Evolutionary conservation across 116 monocot species (phyloP).

Genomic region (Cymodocea nodosa): DNA sequence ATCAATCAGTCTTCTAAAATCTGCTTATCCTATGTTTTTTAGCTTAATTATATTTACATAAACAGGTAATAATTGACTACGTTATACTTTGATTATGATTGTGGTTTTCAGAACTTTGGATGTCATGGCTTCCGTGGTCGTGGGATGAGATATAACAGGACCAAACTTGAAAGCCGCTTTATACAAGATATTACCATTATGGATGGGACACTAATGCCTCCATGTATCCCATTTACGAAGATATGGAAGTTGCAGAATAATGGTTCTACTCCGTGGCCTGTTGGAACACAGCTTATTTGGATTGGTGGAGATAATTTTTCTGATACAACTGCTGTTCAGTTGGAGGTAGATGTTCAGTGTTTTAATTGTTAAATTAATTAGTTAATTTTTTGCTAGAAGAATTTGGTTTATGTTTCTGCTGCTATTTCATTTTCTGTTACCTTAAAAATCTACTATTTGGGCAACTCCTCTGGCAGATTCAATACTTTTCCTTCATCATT

Average conservation of each 20-base stretch:
- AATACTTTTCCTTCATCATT: no score
- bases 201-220: slow-evolving; percentile 74
- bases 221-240: slow-evolving; percentile 63
- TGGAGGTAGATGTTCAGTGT: slow-evolving; percentile 35
- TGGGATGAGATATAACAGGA: slow-evolving; percentile 8
- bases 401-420: not conserved
- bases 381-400: not conserved
- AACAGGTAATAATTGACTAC: not conserved
- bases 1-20: no score
- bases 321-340: slow-evolving; percentile 10
- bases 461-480: no score
- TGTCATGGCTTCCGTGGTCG: slow-evolving; percentile 11
- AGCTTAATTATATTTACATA: not conserved
- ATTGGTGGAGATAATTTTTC: slow-evolving; percentile 62
- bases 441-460: no score
- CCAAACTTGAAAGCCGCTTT: slow-evolving; percentile 60
- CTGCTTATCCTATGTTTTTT: not conserved
- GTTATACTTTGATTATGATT: not conserved
- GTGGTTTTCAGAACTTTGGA: slow-evolving; percentile 20
- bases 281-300: slow-evolving; percentile 74
- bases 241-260: slow-evolving; percentile 88
- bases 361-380: not conserved
- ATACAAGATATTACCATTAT: slow-evolving; percentile 65
- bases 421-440: no score
- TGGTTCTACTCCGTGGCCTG: slow-evolving; percentile 57